A percentile compares a stretch with the other conserved stretches of the same genome.
Evolutionary conservation across 345 rosid genomes (phyloP).

Genomic region (Populus simonii): DNA sequence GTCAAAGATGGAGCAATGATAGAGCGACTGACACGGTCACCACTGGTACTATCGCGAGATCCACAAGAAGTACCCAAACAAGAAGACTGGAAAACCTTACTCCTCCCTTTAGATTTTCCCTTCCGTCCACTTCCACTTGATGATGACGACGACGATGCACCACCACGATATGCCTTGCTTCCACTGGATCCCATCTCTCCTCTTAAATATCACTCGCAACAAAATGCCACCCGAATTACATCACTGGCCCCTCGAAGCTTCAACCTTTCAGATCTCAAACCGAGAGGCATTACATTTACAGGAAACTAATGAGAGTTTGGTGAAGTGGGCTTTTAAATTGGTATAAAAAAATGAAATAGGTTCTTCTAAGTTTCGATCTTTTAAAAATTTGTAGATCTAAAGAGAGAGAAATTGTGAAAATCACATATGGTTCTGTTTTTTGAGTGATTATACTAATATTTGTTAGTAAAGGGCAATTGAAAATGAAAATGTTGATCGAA

Average conservation of each 20-base stretch:
- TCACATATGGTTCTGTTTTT: background rate
- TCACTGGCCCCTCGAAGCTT: background rate
- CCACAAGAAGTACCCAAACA: slow-evolving; percentile 67
- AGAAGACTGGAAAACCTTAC: slow-evolving; percentile 56
- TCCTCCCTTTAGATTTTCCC: slow-evolving; percentile 45
- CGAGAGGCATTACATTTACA: background rate
- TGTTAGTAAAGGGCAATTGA: background rate
- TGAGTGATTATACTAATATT: background rate
- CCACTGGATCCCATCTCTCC: slow-evolving; percentile 71
- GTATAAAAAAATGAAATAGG: background rate
- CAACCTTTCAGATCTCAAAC: background rate
- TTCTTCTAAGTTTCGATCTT: background rate
- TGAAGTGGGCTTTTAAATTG: background rate
- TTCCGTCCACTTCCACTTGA: slow-evolving; percentile 30
- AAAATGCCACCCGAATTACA: slow-evolving; percentile 13
- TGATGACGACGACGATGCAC: slow-evolving; percentile 25
- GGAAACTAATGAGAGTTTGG: background rate
- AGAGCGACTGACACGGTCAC: slow-evolving; percentile 38
- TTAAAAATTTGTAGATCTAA: background rate
- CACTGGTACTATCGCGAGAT: slow-evolving; percentile 40
- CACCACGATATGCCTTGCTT: slow-evolving; percentile 50
- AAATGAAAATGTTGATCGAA: background rate
- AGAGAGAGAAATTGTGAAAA: background rate
- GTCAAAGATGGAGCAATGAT: background rate
- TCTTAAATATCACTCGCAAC: background rate